A percentile compares a stretch with the other conserved stretches of the same genome.
Evolutionary conservation across 192 early-diverging fungal species (phyloP).

Genomic region (Linnemannia zychae): DNA sequence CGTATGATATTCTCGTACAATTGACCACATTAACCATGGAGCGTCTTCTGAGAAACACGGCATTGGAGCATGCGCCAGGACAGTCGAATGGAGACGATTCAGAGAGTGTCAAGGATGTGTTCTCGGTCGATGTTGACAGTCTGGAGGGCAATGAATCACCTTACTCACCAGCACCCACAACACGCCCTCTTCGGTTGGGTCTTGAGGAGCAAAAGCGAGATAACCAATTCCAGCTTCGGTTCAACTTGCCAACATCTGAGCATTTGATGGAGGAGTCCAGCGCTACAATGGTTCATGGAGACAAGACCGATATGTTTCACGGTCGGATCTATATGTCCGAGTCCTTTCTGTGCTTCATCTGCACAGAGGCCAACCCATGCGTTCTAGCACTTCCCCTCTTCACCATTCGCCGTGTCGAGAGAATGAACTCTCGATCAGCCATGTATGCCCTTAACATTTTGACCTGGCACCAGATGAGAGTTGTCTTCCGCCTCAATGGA

Average conservation of each 20-base stretch:
- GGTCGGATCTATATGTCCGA: conserved; percentile 91
- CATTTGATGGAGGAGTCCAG: conserved; percentile 76
- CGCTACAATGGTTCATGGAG: conserved; percentile 70
- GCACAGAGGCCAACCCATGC: conserved; percentile 76
- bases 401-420: conserved; percentile 93
- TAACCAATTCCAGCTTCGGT: conserved; percentile 77
- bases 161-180: conserved; percentile 51
- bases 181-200: conserved; percentile 67
- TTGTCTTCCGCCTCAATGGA: conserved; percentile 86
- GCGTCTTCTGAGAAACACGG: conserved; percentile 86
- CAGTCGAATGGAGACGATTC: conserved; percentile 44
- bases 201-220: conserved; percentile 86
- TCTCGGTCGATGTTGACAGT: conserved; percentile 52
- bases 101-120: conserved; percentile 48
- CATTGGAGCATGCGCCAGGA: conserved; percentile 75
- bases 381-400: conserved; percentile 88
- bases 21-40: conserved; percentile 91
- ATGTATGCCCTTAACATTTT: conserved; percentile 85
- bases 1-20: conserved; percentile 94
- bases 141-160: conserved; percentile 36
- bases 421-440: conserved; percentile 74
- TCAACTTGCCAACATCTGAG: conserved; percentile 85
- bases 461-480: conserved; percentile 91
- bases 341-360: conserved; percentile 88
- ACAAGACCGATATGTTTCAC: conserved; percentile 56